Evolutionary conservation across 805 yeast species (phyloP), one percentile per base, ranked within the genome.

Genomic region (Yamadazyma tumulicola): DNA sequence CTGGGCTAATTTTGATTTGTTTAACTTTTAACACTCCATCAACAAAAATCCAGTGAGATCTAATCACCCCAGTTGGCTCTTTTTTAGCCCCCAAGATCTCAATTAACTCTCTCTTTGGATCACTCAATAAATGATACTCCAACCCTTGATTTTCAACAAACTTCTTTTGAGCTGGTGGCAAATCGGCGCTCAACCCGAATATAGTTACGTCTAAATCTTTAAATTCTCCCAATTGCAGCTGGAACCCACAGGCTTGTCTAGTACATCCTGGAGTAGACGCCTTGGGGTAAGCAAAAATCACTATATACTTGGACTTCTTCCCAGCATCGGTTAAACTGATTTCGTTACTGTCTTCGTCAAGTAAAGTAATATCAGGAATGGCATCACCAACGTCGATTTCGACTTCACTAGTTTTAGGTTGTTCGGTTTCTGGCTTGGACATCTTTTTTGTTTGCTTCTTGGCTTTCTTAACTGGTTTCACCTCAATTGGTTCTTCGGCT

Each of bases 201-300:
- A 91, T 81, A 0, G 74, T 63, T 2, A 79, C 81, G 16, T 72
- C 73, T 24, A 73, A 62, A 8, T 44, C 46, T 29, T 66, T 57
- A 49, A 84, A 72, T 26, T 71, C 64, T 2, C 70, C 66, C 55
- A 63, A 80, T 47, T 76, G 76, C 45, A 76, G 80, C 48, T 93
- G 79, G 56, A 83, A 93, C 0, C 96, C 96, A 55, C 84, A 75
- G 2, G 89, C 97, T 62, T 91, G 98, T 48, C 87, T 75, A 1
- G 98, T 91, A 60, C 98, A 93, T 3, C 98, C 98, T 1, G 96
- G 96, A 0, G 97, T 91, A 17, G 83, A 78, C 0, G 97, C 97
- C 52, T 74, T 81, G 35, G 97, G 97, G 54, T 89, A 91, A 13
- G 95, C 84, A 40, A 67, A 67, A 26, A 67, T 60, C 17, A 67